Evolutionary conservation across 83 land plant genomes (phyloP), one percentile per base, ranked within the genome.

Genomic region (Diphasiastrum complanatum): DNA sequence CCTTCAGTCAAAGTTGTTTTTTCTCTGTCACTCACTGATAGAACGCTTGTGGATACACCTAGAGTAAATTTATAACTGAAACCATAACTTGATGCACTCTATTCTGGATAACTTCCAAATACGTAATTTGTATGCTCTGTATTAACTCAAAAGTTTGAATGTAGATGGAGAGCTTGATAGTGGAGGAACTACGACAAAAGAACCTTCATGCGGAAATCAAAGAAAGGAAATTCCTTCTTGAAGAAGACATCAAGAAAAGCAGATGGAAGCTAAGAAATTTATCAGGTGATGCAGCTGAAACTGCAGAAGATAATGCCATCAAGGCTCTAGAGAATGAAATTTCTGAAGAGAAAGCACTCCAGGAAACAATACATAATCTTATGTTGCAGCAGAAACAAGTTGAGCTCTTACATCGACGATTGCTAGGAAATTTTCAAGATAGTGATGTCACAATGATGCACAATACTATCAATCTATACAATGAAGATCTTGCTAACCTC

Each of bases 401-500:
- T 38, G 12, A 38, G 43, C 14, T 38, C 14, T 14, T 38, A 8
- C 43, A 38, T 8, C 8, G 14, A 8, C 8, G 43, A 38, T 38
- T 38, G 14, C 14, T 14, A 38, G 43, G 14, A 38, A 38, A 38
- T 38, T 14, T 38, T 8, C 12, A 38, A 14, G 43, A 38, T 38
- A 38, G 8, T 8, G 43, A 38, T 38, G 43, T 38, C 14, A 14
- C 43, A 8, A 14, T 8, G 14, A 8, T 61, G 46, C 22, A 28
- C 47, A 34, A 50, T 23, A 12, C 35, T 28, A 35, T 65, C 23
- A 11, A 51, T 30, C 51, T 40, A 47, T 19, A 29, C 27, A 49
- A 26, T 2, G 26, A 2, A 63, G 59, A 69, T 26, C 20, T 47
- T 31, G 8, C 5, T 26, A 3, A 62, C 43, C 10, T 61, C 16